Base-by-base conservation (phyloP, 352 stramenopile species). In the Pilasporangium apinafurcum region DNA sequence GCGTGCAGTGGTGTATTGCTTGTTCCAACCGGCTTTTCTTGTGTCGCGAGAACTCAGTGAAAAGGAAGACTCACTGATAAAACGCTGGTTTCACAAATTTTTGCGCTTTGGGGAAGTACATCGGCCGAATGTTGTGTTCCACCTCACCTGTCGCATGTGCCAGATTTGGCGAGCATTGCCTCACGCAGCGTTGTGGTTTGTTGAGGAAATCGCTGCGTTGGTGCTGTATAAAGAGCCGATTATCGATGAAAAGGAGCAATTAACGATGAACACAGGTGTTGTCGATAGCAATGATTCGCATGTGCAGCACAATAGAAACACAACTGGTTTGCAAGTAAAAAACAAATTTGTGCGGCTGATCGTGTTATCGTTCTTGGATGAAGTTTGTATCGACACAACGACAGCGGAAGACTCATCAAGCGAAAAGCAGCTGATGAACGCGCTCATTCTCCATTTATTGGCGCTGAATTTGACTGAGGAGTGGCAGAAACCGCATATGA, bases 401-500 rank as follows among this genome's bases (percentile, higher is more conserved):
- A 32, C 34, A 20, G 33, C 14, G 13, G 27, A 24, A 21, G 33
- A 37, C 13, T 62, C 4, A n/a, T 44, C 25, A 14, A 43, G 25
- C 14, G 44, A 58, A 0, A 54, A 66, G 16, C 22, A 50, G 17
- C 56, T 84, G 4, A 56, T 83, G 46, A 36, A 72, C 21, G 32
- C 41, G 2, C 39, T 87, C 4, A 40, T 83, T n/a, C 22, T 45
- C 21, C 46, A 31, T 14, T 45, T 89, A 14, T 33, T 92, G 8
- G 40, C 52, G 33, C 61, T 79, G n/a, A 80, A 87, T 20, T 53
- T 71, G 32, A 69, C 53, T 5, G 63, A 68, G 3, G 81, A 90
- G 17, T 80, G 62, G 62, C 51, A 71, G n/a, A 86, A 80, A 60
- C 77, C 83, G 45, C 76, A 90, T 44, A 93, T 93, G 81, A 54